A percentile compares a stretch with the other conserved stretches of the same genome.
phyloP scores from a whole-genome alignment of 192 early-diverging fungal species.

The Polychytrium aggregatum region DNA sequence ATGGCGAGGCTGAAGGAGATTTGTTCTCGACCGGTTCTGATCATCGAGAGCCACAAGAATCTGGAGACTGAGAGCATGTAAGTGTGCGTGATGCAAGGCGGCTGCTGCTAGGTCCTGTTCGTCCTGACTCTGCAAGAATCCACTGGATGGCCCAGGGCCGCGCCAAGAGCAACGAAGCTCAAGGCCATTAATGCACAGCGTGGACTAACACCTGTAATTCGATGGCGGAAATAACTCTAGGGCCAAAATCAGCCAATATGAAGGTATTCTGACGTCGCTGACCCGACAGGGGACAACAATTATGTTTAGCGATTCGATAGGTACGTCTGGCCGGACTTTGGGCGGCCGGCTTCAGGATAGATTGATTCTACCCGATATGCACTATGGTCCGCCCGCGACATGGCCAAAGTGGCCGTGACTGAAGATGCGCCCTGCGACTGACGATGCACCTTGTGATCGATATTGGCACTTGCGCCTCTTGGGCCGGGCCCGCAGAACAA shows the following conservation, averaged over 20 bases:
- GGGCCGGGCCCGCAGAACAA: constrained; percentile 6
- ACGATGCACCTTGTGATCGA: background rate
- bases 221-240: background rate
- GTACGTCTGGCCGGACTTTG: constrained; percentile 7
- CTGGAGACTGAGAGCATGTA: constrained; percentile 10
- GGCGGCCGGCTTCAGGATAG: too few species aligned
- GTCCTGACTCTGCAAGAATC: too few species aligned
- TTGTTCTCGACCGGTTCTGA: background rate
- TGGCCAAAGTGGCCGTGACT: too few species aligned
- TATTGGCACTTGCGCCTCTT: background rate
- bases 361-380: too few species aligned
- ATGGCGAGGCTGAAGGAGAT: constrained; percentile 4
- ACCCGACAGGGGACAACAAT: background rate
- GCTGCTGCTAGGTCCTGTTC: too few species aligned
- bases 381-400: too few species aligned
- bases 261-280: constrained; percentile 13
- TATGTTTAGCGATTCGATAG: constrained; percentile 17
- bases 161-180: background rate
- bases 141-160: constrained; percentile 1
- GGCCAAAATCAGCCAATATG: constrained; percentile 10
- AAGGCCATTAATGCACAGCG: background rate
- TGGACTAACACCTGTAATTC: background rate
- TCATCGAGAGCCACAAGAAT: too few species aligned
- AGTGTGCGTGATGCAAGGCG: background rate
- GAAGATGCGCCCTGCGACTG: constrained; percentile 2